phyloP scores from a whole-genome alignment of 306 rosid genomes.

The Cicer arietinum region DNA sequence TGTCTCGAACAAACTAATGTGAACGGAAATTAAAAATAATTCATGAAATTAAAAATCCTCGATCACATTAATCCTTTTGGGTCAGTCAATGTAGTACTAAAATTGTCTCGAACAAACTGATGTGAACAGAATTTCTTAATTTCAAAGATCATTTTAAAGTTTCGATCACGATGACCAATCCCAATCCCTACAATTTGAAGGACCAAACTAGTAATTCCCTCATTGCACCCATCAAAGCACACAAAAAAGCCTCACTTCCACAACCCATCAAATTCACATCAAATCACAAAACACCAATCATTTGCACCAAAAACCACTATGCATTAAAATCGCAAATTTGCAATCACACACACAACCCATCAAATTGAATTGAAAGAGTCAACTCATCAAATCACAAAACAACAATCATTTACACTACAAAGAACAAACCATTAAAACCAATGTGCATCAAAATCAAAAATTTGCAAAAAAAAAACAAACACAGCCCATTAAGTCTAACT shows the following conservation, averaged over 20 bases:
- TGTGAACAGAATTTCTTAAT: background rate
- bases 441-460: no score
- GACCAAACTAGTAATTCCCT: background rate
- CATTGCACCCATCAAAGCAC: slow-evolving; percentile 12
- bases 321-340: background rate
- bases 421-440: background rate
- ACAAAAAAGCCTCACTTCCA: slow-evolving; percentile 1
- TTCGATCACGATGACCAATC: background rate
- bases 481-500: no score
- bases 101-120: background rate
- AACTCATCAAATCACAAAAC: background rate
- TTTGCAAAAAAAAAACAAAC: no score
- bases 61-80: no score
- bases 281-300: slow-evolving; percentile 8
- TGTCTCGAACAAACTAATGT: background rate
- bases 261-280: slow-evolving; percentile 5
- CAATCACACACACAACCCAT: slow-evolving; percentile 17
- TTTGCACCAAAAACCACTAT: background rate
- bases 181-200: background rate
- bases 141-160: background rate
- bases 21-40: no score
- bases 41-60: no score
- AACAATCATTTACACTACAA: slow-evolving; percentile 1
- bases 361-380: background rate
- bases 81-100: background rate